phyloP scores from a whole-genome alignment of 306 rosid species.

The Corylus americana region DNA sequence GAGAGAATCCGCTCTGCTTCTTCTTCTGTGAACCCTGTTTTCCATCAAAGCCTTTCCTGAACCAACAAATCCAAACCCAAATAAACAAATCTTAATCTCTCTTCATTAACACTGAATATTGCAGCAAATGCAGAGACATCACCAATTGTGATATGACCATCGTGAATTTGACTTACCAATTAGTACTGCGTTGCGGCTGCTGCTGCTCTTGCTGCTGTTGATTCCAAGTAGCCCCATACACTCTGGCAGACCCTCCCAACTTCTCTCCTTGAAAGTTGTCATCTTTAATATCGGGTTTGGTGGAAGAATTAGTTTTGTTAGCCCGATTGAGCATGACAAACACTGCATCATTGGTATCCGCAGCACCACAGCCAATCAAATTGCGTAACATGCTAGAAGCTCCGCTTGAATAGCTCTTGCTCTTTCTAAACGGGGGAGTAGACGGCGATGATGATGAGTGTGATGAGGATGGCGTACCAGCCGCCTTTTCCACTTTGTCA shows the following conservation, averaged over 20 bases:
- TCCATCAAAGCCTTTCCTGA: constrained; percentile 61
- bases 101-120: too few species aligned
- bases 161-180: constrained; percentile 30
- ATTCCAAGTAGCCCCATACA: constrained; percentile 43
- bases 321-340: constrained; percentile 27
- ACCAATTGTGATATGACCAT: not conserved
- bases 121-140: not conserved
- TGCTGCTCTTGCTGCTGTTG: constrained; percentile 37
- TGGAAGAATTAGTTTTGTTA: constrained; percentile 15
- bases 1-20: constrained; percentile 37
- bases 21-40: constrained; percentile 37
- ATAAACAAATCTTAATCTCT: constrained; percentile 1
- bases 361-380: constrained; percentile 56
- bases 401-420: constrained; percentile 50
- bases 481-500: constrained; percentile 32
- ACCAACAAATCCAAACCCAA: not conserved
- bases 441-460: constrained; percentile 24
- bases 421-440: constrained; percentile 39
- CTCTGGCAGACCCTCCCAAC: constrained; percentile 52
- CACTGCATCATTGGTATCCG: constrained; percentile 52
- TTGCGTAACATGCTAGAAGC: constrained; percentile 59
- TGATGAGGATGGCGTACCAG: constrained; percentile 33
- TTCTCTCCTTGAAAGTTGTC: constrained; percentile 40
- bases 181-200: constrained; percentile 30
- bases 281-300: constrained; percentile 3